phyloP scores from a whole-genome alignment of 371 early-diverging fungal genomes.

The Basidiobolus meristosporus region DNA sequence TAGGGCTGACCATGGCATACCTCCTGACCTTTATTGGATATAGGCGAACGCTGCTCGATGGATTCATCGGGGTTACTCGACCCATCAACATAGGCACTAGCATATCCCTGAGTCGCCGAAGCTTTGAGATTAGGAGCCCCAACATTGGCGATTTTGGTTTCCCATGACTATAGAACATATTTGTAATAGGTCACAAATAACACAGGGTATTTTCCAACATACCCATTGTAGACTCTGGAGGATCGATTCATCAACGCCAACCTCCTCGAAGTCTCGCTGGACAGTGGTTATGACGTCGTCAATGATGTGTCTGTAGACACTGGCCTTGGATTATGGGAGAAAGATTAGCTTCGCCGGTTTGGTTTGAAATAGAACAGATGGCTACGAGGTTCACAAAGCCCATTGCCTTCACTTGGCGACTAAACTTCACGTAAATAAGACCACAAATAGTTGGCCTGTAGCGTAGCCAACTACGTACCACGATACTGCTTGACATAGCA shows the following conservation, averaged over 20 bases:
- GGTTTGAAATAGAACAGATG: neutral
- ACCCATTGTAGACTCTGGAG: constrained; percentile 75
- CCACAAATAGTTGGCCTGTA: no score
- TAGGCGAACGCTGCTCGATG: no score
- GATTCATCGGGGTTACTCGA: neutral
- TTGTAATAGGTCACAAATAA: neutral
- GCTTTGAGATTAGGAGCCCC: constrained; percentile 23
- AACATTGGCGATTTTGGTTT: constrained; percentile 54
- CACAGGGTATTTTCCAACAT: constrained; percentile 4
- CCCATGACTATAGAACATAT: constrained; percentile 46
- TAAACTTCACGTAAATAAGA: no score
- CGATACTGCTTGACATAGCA: no score
- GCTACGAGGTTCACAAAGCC: no score
- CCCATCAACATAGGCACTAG: constrained; percentile 1
- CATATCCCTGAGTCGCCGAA: constrained; percentile 13
- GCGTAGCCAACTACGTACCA: no score
- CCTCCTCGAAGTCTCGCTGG: constrained; percentile 68
- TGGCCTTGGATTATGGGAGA: constrained; percentile 15
- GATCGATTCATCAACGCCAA: constrained; percentile 76
- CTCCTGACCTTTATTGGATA: no score
- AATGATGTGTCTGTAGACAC: constrained; percentile 77
- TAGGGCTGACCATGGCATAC: no score
- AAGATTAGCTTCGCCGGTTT: no score
- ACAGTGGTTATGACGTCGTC: constrained; percentile 84
- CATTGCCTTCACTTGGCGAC: no score